Percentiles rank a stretch among this genome's conserved stretches.
These are phyloP conservation scores for Coprinopsis strossmayeri DNA, from an alignment of 768 basidiomycete genomes.

Conservation along the genomic window DNA sequence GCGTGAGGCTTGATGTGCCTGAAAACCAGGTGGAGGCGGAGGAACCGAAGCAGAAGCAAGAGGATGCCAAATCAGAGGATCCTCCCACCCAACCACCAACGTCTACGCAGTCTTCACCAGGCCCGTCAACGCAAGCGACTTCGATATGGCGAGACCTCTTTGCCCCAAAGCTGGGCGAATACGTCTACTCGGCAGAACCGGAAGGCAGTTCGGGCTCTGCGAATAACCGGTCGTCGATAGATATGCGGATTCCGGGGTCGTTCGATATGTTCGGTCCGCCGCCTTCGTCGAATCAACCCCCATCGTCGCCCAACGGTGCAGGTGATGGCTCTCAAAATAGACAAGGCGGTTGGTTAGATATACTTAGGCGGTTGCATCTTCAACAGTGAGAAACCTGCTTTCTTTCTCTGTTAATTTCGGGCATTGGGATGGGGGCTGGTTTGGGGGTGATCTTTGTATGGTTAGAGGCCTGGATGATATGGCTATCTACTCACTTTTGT, in stretches of 20 bases:
- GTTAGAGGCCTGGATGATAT: no score
- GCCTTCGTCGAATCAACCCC: background rate
- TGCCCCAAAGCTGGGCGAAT: background rate
- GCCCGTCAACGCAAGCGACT: background rate
- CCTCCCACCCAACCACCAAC: no score
- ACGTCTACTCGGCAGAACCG: background rate
- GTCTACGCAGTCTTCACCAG: no score
- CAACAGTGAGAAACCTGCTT: background rate
- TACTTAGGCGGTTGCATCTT: background rate
- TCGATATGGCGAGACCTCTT: background rate
- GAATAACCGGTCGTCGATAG: conserved; percentile 1
- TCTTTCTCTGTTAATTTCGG: background rate
- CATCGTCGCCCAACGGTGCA: background rate
- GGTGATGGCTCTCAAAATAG: background rate
- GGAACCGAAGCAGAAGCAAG: no score
- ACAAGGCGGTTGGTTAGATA: background rate
- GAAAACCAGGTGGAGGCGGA: no score
- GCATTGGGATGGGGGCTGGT: no score
- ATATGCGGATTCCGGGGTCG: conserved; percentile 8
- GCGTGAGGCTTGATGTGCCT: no score
- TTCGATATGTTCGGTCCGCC: conserved; percentile 2
- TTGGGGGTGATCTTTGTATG: no score
- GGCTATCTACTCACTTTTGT: no score
- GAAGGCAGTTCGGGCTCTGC: background rate
- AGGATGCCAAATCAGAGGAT: no score